Base-by-base conservation (phyloP, 768 basidiomycete species). In the Kondoa malvinella region DNA sequence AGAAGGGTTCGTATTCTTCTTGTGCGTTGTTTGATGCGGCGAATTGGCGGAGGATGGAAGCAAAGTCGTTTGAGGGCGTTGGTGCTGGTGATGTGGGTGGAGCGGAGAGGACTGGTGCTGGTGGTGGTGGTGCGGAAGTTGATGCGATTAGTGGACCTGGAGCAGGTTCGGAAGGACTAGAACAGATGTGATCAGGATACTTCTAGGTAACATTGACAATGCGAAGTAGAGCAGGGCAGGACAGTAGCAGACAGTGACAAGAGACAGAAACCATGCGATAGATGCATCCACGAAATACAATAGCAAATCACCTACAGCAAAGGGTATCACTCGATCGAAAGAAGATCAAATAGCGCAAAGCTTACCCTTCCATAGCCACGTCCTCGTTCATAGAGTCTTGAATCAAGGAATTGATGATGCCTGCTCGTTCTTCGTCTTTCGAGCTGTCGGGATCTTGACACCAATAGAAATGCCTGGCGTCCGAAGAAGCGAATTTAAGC, bases 401-500 rank as follows among this genome's bases (percentile, higher is more conserved):
- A 27, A 75, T 73, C 15, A 75, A 60, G 50, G 68, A 67, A 64
- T 75, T 75, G 26, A 75, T 68, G 56, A 56, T 57, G 12, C 31
- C 21, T 0, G 56, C 56, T 4, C 62, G 21, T 16, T 34, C 14
- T 3, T 65, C 64, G 30, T 71, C 66, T 17, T 67, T 25, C 1
- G 50, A 3, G 4, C 50, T 2, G 30, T 70, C 66, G 26, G 31
- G 34, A 56, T 73, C 71, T 64, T 75, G 74, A 40, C 50, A 17
- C 74, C 74, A 75, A 69, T 67, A 75, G 65, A 75, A 75, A 68
- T 74, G 71, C 17, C 74, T 40, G 29, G 72, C 70, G 0, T 65
- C 65, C 1, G 65, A 67, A 30, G 69, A 71, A 56, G 61, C 60
- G 72, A 74, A 74, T 33, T 71, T 70, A 67, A 74, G 72, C 58